Percentiles rank a stretch among this genome's conserved stretches.
phyloP scores from a whole-genome alignment of 257 asterid species.

The Solanum sejunctum region DNA sequence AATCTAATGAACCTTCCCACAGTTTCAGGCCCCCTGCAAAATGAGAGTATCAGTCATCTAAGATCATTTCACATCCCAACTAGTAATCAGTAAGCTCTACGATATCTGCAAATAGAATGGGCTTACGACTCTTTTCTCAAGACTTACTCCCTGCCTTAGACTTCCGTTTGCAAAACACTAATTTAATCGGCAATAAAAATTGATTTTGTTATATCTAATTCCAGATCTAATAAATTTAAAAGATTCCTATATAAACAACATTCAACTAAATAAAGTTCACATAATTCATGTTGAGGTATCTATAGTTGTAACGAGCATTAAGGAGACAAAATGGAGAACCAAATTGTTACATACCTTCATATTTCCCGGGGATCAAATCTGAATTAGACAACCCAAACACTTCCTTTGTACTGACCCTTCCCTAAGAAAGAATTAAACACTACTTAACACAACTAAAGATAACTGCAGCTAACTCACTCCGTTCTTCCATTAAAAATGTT shows the following conservation, averaged over 20 bases:
- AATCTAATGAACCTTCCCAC: slow-evolving; percentile 93
- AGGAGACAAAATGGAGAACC: neutral
- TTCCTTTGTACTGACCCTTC: slow-evolving; percentile 85
- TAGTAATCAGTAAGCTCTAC: neutral
- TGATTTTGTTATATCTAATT: neutral
- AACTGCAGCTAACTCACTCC: neutral
- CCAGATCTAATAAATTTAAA: neutral
- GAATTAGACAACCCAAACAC: slow-evolving; percentile 69
- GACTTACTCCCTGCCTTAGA: neutral
- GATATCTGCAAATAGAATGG: neutral
- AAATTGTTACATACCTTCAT: slow-evolving; percentile 52
- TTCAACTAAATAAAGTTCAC: neutral
- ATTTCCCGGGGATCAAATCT: slow-evolving; percentile 92
- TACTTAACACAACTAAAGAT: neutral
- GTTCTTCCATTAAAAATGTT: neutral
- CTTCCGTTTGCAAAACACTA: neutral
- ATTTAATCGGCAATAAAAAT: neutral
- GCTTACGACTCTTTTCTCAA: neutral
- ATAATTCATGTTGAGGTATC: neutral
- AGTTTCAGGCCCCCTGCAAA: slow-evolving; percentile 77
- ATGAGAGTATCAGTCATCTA: neutral
- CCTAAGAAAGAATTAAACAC: slow-evolving; percentile 31
- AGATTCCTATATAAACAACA: neutral
- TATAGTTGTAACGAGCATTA: neutral
- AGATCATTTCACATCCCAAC: neutral